Percentiles rank a stretch among this genome's conserved stretches.
These are phyloP conservation scores for Perkinsus chesapeaki DNA, from an alignment of 169 alveolate genomes.

Conservation along the genomic window DNA sequence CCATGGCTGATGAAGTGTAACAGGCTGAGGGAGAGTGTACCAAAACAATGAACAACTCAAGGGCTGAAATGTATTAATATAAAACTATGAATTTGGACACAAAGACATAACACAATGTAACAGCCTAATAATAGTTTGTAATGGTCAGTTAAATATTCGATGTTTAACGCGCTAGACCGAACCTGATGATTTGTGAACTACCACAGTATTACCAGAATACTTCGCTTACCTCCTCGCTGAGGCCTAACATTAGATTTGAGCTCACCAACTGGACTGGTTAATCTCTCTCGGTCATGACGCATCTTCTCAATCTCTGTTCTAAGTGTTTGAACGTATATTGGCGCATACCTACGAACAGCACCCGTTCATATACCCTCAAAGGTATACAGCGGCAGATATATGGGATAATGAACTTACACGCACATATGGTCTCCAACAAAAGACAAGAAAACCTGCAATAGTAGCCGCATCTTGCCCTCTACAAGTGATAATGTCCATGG, in stretches of 20 bases:
- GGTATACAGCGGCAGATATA: neutral
- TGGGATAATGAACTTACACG: neutral
- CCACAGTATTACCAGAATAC: neutral
- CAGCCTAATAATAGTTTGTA: too few relatives aligned
- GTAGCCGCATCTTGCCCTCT: neutral
- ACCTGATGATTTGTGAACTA: neutral
- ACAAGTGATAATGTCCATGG: neutral
- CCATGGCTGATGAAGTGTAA: neutral
- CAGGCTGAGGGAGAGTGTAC: neutral
- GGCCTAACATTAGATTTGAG: neutral
- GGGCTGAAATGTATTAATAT: neutral
- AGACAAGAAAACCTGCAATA: neutral
- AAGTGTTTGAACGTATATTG: neutral
- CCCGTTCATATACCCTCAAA: neutral
- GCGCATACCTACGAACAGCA: neutral
- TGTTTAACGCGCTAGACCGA: neutral
- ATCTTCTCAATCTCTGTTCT: neutral
- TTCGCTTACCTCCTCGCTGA: neutral
- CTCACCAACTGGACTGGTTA: neutral
- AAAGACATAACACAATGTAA: neutral
- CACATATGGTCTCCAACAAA: neutral
- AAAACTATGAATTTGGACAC: neutral
- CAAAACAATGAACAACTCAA: neutral
- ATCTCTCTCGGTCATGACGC: neutral
- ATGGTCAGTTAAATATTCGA: neutral